Percentiles rank a stretch among this genome's conserved stretches.
Conservation (phyloP, 345 rosid species). For the Diplotaxis tenuifolia region DNA sequence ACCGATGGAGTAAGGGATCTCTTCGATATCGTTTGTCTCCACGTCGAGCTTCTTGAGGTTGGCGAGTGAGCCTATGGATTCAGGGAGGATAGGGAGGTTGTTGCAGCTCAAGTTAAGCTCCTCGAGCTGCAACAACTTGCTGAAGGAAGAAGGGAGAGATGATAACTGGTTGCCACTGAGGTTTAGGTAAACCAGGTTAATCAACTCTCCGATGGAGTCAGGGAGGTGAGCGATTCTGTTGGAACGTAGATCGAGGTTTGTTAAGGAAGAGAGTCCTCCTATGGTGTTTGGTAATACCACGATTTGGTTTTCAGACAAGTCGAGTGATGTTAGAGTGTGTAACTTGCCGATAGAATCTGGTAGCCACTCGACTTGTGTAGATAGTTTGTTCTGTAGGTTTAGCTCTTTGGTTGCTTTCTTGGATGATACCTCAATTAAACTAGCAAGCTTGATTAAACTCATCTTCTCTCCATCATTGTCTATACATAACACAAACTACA, state of each 20-base stretch:
- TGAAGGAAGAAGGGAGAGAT: conserved; percentile 63
- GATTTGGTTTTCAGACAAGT: conserved; percentile 79
- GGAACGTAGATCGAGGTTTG: conserved; percentile 72
- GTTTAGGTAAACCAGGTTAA: conserved; percentile 60
- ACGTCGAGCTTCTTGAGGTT: conserved; percentile 62
- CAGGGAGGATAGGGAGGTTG: conserved; percentile 57
- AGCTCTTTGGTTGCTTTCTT: conserved; percentile 79
- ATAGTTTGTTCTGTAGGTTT: conserved; percentile 74
- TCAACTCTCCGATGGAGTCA: conserved; percentile 73
- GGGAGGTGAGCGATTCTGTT: conserved; percentile 76
- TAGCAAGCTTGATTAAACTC: conserved; percentile 89
- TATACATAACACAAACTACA: conserved; percentile 34
- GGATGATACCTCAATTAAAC: conserved; percentile 77
- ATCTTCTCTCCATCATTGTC: conserved; percentile 81
- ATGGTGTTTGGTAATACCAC: conserved; percentile 66
- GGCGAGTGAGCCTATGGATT: conserved; percentile 68
- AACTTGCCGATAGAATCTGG: conserved; percentile 92
- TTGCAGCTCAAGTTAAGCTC: conserved; percentile 88
- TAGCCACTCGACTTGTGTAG: conserved; percentile 84
- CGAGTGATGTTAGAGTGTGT: conserved; percentile 56
- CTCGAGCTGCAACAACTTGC: conserved; percentile 68
- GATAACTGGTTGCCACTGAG: conserved; percentile 75
- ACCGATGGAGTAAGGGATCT: conserved; percentile 77
- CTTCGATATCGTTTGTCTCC: conserved; percentile 89
- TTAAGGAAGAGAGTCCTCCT: conserved; percentile 78